Evolutionary conservation across 1,284 basidiomycete genomes (phyloP), one percentile per base, ranked within the genome.

Genomic region (Mycosarcoma mackinlayi): DNA sequence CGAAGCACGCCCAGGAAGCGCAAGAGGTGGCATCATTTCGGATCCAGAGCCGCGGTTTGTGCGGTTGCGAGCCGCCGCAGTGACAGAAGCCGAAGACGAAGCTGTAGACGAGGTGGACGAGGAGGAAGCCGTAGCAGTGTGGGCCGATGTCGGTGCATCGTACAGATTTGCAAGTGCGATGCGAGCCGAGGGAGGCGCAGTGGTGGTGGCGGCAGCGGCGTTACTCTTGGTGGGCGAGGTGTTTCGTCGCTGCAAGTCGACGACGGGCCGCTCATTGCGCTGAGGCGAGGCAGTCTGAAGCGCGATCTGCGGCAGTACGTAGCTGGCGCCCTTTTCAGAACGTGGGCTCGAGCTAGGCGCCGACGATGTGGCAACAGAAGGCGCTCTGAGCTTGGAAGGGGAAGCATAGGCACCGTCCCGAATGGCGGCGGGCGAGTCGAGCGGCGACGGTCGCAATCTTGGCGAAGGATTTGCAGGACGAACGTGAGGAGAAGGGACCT

Each of bases 221-320:
- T 40, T 50, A 39, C 30, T 33, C 50, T 70, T 57, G 41, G 62
- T 61, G 2, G 70, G 70, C 42, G 70, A 73, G 25, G 65, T 73
- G 50, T 63, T 63, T 45, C 65, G 70, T 19, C 70, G 65, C 49
- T 72, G 69, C 49, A 72, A 28, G 24, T 66, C 58, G 16, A 46
- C 53, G 4, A 21, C 31, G 1, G 47, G 51, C 11, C 58, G 54
- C 41, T 66, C 63, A 44, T 59, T 63, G 34, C 58, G 52, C 56
- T 62, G 62, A 4, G 67, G 67, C 33, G 67, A 65, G 8, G 63
- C 63, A 1, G 52, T 56, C 40, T 72, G 68, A 25, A 72, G 47
- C 40, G 57, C 50, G 52, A 72, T 66, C 56, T 66, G 63, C 0
- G 66, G 66, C 23, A 69, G 41, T 11, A 60, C 44, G 23, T 61